A percentile compares a stretch with the other conserved stretches of the same genome.
These are phyloP conservation scores for Aspergillus ustus DNA, from an alignment of 2,329 filamentous ascomycete genomes.

Conservation along the genomic window DNA sequence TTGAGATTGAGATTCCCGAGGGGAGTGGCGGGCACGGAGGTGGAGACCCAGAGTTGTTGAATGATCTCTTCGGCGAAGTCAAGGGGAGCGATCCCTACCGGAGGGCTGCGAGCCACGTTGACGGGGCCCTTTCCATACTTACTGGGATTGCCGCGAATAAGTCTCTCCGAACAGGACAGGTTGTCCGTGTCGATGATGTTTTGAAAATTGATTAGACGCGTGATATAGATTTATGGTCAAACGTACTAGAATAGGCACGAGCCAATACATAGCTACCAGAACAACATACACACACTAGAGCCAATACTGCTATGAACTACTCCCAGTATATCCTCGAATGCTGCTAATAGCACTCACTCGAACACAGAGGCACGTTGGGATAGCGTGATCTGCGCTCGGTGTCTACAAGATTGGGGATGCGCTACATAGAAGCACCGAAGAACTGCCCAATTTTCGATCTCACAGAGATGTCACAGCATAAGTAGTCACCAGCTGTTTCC, in stretches of 20 bases:
- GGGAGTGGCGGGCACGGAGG: conserved; percentile 63
- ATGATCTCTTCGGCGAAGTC: conserved; percentile 60
- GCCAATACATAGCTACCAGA: no score
- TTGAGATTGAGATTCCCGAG: conserved; percentile 58
- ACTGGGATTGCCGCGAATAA: conserved; percentile 64
- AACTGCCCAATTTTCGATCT: neutral
- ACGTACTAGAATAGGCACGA: neutral
- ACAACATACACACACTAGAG: neutral
- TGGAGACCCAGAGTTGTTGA: conserved; percentile 61
- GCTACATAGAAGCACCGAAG: neutral
- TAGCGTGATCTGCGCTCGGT: neutral
- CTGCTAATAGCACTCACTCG: neutral
- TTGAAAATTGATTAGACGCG: neutral
- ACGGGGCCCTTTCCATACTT: conserved; percentile 63
- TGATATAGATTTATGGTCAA: neutral
- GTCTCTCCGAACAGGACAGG: conserved; percentile 62
- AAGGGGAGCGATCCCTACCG: conserved; percentile 51
- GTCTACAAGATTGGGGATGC: neutral
- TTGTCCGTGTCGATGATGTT: conserved; percentile 60
- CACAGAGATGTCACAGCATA: no score
- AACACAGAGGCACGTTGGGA: neutral
- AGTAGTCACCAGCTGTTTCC: no score
- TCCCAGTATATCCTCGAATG: conserved; percentile 17
- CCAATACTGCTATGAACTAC: neutral
- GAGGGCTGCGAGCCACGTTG: conserved; percentile 62